Evolutionary conservation across 306 rosid genomes (phyloP).

Genomic region (Gynostemma pentaphyllum): DNA sequence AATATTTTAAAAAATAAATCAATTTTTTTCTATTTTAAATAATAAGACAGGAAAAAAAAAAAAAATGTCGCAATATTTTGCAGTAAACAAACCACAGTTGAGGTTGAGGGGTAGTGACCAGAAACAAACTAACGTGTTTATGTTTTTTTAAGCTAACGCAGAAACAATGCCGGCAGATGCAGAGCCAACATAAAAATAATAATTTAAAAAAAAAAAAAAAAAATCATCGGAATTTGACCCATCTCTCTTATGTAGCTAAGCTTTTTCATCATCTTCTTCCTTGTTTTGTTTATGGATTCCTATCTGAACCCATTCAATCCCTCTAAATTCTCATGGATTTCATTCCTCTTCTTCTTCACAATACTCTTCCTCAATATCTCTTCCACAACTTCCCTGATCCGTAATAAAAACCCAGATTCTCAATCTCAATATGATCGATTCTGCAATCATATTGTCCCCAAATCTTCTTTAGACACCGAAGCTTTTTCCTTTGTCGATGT

Average conservation of each 20-base stretch:
- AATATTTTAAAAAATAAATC: no score
- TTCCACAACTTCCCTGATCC: slow-evolving; percentile 1
- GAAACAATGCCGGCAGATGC: no score
- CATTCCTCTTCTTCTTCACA: slow-evolving; percentile 12
- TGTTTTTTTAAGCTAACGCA: no score
- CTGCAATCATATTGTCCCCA: slow-evolving; percentile 48
- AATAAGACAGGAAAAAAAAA: no score
- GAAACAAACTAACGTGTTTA: no score
- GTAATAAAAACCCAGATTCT: background rate
- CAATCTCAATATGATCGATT: slow-evolving; percentile 24
- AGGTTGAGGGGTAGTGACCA: no score
- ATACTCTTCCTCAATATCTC: slow-evolving; percentile 11
- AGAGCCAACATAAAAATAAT: no score
- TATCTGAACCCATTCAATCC: background rate
- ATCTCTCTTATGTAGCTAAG: no score
- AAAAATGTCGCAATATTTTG: no score
- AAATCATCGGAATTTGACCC: background rate
- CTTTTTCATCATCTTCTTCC: slow-evolving; percentile 2
- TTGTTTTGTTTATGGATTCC: background rate
- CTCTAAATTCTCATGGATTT: background rate
- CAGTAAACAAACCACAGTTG: no score
- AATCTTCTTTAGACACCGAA: slow-evolving; percentile 6
- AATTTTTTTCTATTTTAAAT: no score
- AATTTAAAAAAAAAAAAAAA: no score
- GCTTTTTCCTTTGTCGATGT: background rate